phyloP scores from a whole-genome alignment of 1,139 yeast species.

The Yamadazyma pseudoaaseri region DNA sequence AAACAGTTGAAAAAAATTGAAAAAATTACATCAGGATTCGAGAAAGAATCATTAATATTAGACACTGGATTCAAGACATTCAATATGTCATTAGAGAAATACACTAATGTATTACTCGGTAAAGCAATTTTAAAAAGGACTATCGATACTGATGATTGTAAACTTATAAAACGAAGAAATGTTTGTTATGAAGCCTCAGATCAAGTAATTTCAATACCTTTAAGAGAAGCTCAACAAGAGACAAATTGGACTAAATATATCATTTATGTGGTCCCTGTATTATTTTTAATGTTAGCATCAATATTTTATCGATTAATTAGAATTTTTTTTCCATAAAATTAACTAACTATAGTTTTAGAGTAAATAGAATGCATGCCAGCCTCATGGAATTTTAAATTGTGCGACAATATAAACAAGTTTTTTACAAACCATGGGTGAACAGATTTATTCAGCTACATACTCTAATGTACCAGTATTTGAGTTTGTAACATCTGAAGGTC shows the following conservation, averaged over 20 bases:
- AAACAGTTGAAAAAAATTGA: slow-evolving; percentile 36
- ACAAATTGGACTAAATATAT: not conserved
- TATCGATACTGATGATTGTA: slow-evolving; percentile 30
- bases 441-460: slow-evolving; percentile 74
- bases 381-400: not conserved
- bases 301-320: not conserved
- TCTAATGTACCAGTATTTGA: slow-evolving; percentile 80
- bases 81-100: slow-evolving; percentile 36
- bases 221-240: slow-evolving; percentile 23
- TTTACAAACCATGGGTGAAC: slow-evolving; percentile 21
- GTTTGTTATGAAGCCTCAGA: slow-evolving; percentile 45
- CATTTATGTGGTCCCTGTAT: not conserved
- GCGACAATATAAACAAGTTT: not conserved
- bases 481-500: slow-evolving; percentile 65
- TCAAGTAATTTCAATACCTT: slow-evolving; percentile 44
- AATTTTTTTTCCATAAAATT: not conserved
- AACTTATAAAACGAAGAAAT: slow-evolving; percentile 35
- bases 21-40: slow-evolving; percentile 38
- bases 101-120: slow-evolving; percentile 40
- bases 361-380: not conserved
- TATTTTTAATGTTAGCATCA: not conserved
- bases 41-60: slow-evolving; percentile 30
- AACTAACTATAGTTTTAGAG: not conserved
- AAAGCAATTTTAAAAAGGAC: slow-evolving; percentile 42
- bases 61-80: slow-evolving; percentile 31